These are phyloP conservation scores for Microglena sp. DNA, from an alignment of 139 green algal genomes.

Conservation along the genomic window DNA sequence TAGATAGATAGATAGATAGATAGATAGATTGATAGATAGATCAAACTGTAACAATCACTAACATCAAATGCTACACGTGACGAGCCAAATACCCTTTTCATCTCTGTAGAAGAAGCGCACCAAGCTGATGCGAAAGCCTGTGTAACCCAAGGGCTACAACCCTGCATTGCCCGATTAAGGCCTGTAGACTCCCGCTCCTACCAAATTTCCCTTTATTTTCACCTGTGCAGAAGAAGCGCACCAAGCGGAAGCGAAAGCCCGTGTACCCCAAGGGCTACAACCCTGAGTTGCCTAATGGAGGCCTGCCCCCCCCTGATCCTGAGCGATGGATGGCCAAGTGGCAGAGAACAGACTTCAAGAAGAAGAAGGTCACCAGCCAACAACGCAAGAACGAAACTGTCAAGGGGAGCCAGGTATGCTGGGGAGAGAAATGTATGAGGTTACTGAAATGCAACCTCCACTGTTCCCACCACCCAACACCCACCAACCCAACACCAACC, in stretches of 20 bases:
- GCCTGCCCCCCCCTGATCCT: conserved; percentile 70
- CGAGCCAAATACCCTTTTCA: too few relatives aligned
- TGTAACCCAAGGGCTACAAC: conserved; percentile 78
- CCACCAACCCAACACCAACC: too few relatives aligned
- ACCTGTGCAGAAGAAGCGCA: conserved; percentile 40
- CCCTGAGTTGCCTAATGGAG: conserved; percentile 60
- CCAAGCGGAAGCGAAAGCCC: conserved; percentile 56
- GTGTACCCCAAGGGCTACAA: conserved; percentile 78
- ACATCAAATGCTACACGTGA: too few relatives aligned
- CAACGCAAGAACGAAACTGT: conserved; percentile 28
- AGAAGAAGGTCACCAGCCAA: conserved; percentile 24
- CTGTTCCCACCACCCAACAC: too few relatives aligned
- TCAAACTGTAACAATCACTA: too few relatives aligned
- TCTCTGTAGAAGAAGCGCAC: conserved; percentile 39
- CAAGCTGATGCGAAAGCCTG: conserved; percentile 54
- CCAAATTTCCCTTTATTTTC: too few relatives aligned
- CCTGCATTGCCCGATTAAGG: conserved; percentile 59
- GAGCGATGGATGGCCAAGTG: conserved; percentile 95
- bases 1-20: too few relatives aligned
- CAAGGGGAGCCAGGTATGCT: conserved; percentile 66
- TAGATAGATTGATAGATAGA: too few relatives aligned
- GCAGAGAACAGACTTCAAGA: conserved; percentile 75
- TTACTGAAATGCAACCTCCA: not conserved
- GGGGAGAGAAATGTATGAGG: not conserved
- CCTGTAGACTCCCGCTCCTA: conserved; percentile 69